These are phyloP conservation scores for Margaritispora aquatica DNA, from an alignment of 495 filamentous ascomycete genomes.

Conservation along the genomic window DNA sequence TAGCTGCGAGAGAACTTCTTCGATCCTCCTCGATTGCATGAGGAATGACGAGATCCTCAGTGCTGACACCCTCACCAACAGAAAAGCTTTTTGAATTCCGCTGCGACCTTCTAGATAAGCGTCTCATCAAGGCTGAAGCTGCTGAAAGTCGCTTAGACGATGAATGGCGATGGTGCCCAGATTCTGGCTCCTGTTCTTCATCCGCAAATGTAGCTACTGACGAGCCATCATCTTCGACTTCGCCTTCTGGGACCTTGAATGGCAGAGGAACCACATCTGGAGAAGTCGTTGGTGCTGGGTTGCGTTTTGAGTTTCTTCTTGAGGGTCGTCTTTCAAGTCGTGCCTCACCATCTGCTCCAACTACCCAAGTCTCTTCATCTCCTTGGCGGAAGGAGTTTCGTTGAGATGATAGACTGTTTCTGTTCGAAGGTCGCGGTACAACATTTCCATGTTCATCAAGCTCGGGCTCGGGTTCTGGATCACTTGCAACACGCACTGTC, in stretches of 20 bases:
- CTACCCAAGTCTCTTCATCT: conserved; percentile 31
- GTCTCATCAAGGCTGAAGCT: conserved; percentile 36
- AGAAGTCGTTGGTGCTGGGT: conserved; percentile 12
- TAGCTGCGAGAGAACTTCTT: conserved; percentile 44
- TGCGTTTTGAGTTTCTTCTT: conserved; percentile 13
- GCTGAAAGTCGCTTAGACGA: conserved; percentile 27
- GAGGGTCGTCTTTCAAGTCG: conserved; percentile 17
- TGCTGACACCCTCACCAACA: conserved; percentile 19
- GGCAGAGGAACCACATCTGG: conserved; percentile 52
- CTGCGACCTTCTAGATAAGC: conserved; percentile 36
- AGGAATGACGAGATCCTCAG: conserved; percentile 38
- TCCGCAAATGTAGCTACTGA: conserved; percentile 60
- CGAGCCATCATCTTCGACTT: conserved; percentile 44
- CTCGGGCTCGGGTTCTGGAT: conserved; percentile 19
- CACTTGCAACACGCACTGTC: conserved; percentile 34
- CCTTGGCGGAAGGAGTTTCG: background rate
- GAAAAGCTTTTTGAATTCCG: conserved; percentile 21
- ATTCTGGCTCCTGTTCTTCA: conserved; percentile 32
- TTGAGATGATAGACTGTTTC: conserved; percentile 7
- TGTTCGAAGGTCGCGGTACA: conserved; percentile 20
- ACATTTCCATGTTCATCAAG: conserved; percentile 13
- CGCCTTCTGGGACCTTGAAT: conserved; percentile 45
- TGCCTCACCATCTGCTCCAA: conserved; percentile 26
- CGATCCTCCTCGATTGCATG: conserved; percentile 32
- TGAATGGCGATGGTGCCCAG: conserved; percentile 32